Evolutionary conservation across 208 protist genomes (phyloP), one percentile per base, ranked within the genome.

Genomic region (Leishmania martiniquensis): DNA sequence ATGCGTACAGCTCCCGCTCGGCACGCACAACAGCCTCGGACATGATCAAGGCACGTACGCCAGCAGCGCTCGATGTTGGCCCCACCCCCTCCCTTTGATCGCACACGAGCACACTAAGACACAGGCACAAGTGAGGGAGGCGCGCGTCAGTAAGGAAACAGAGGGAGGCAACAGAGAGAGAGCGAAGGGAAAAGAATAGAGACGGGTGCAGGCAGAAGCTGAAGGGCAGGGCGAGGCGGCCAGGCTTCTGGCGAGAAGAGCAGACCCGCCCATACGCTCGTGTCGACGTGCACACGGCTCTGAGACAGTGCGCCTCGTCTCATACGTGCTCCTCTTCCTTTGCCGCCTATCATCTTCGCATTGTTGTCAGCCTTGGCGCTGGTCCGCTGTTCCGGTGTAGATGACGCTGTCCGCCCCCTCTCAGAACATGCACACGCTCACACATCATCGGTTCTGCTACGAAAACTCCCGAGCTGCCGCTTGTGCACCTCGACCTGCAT

Each of bases 21-120:
- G 92, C 94, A 1, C 89, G 76, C 44, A 84, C 88, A 32, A 96
- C 80, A 2, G 80, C 81, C 34, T 91, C 86, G 7, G 92, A 90
- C 94, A 97, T 97, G 42, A 45, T 34, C 68, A 67, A 34, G 42
- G 32, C 13, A 49, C 39, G n/a, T 49, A 68, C 49, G 65, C 15
- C 29, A 25, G 44, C 29, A 44, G 59, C 17, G 20, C 37, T 67
- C 7, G 22, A n/a, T 25, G n/a, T 39, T 44, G 74, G 7, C 44
- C 45, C 32, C n/a, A n/a, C n/a, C n/a, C n/a, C n/a, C n/a, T n/a
- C n/a, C n/a, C 32, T 25, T 51, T 17, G 29, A 15, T 20, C 9
- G 29, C 25, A 59, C 54, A 9, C 54, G 29, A 1, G 20, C 20
- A 57, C 20, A 49, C 37, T 37, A 37, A 68, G 37, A 15, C 37